A percentile compares a stretch with the other conserved stretches of the same genome.
phyloP scores from a whole-genome alignment of 768 basidiomycete genomes.

The Serpula lacrymans region DNA sequence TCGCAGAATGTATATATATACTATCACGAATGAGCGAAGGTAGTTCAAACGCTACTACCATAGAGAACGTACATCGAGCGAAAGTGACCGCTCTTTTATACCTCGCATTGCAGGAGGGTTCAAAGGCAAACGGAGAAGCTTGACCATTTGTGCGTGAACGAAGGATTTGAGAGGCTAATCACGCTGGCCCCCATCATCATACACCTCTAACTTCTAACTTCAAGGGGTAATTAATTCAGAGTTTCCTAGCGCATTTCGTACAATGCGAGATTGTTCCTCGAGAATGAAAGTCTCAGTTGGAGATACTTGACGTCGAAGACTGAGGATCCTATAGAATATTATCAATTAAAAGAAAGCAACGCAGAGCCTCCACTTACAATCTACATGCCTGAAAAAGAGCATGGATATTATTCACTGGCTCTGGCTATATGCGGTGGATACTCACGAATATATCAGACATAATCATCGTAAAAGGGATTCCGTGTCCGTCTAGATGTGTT shows the following conservation, averaged over 20 bases:
- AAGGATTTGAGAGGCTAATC: too few relatives aligned
- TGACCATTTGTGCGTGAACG: too few relatives aligned
- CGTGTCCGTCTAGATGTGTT: background rate
- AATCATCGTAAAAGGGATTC: background rate
- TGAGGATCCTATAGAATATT: background rate
- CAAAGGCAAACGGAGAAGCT: too few relatives aligned
- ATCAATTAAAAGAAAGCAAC: background rate
- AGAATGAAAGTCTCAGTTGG: background rate
- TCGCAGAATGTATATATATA: too few relatives aligned
- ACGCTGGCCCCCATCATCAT: too few relatives aligned
- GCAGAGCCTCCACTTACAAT: too few relatives aligned
- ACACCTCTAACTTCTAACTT: too few relatives aligned
- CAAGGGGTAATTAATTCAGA: slow-evolving; percentile 5
- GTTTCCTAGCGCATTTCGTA: background rate
- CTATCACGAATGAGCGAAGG: too few relatives aligned
- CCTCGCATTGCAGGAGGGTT: too few relatives aligned
- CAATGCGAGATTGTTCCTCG: background rate
- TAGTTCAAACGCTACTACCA: too few relatives aligned
- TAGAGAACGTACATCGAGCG: too few relatives aligned
- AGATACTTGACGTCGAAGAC: background rate
- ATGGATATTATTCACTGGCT: background rate
- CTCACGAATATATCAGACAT: background rate
- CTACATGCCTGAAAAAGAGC: background rate
- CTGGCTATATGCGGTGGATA: background rate
- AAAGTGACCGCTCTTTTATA: too few relatives aligned